Conservation (phyloP, 352 stramenopile species). For the Blastocystis sp. region DNA sequence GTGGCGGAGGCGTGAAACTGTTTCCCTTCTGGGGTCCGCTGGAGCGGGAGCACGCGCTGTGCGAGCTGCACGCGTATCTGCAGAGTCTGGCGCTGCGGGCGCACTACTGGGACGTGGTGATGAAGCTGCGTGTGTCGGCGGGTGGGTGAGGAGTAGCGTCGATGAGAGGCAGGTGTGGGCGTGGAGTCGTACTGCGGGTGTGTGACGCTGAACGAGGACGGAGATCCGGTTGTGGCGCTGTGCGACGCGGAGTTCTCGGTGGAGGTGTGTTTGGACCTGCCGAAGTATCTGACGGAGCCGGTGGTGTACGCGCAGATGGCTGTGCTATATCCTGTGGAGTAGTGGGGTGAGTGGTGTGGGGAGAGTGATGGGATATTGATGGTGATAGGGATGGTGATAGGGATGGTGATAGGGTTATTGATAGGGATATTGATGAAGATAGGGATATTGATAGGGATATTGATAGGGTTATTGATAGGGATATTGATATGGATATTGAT, state of each 20-base stretch:
- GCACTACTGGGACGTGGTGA: conserved; percentile 5
- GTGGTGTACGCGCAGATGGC: background rate
- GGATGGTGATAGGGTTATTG: background rate
- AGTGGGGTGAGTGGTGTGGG: background rate
- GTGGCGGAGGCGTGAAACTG: no score
- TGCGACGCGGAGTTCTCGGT: background rate
- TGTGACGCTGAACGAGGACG: background rate
- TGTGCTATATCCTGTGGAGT: background rate
- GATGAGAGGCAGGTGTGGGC: background rate
- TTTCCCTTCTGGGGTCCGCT: no score
- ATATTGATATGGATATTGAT: background rate
- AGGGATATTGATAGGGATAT: background rate
- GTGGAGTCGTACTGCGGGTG: background rate
- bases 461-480: background rate
- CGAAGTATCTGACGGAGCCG: conserved; percentile 24
- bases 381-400: background rate
- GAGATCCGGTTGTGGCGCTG: background rate
- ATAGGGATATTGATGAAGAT: background rate
- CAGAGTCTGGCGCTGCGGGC: background rate
- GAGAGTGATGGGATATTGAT: background rate
- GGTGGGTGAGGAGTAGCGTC: background rate
- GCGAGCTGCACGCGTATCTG: conserved; percentile 26
- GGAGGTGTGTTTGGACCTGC: conserved; percentile 18
- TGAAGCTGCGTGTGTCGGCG: conserved; percentile 5
- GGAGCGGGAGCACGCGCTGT: no score